phyloP scores from a whole-genome alignment of 768 basidiomycete species.

The Thelephora ganbajun region DNA sequence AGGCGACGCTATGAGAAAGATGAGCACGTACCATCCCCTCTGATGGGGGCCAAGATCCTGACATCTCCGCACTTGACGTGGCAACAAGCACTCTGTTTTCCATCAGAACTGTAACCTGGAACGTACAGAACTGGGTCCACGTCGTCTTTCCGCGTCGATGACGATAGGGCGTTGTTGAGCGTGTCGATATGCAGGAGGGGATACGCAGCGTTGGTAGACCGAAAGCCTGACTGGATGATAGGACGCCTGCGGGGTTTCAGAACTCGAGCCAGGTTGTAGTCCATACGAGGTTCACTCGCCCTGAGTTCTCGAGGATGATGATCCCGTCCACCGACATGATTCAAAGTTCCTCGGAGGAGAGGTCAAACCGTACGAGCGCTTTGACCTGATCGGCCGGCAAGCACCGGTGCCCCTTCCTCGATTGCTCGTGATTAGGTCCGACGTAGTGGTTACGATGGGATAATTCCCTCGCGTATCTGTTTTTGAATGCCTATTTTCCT shows the following conservation, averaged over 20 bases:
- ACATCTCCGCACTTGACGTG: constrained; percentile 69
- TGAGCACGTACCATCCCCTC: constrained; percentile 61
- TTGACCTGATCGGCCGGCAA: no score
- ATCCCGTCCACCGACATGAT: constrained; percentile 70
- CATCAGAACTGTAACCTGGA: constrained; percentile 28
- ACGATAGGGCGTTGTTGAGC: constrained; percentile 57
- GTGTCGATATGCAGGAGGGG: constrained; percentile 81
- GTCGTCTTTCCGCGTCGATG: constrained; percentile 34
- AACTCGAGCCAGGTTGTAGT: neutral
- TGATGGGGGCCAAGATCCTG: constrained; percentile 66
- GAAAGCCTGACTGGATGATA: constrained; percentile 85
- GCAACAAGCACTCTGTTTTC: constrained; percentile 60
- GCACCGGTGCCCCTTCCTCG: no score
- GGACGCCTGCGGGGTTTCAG: constrained; percentile 21
- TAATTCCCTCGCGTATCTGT: no score
- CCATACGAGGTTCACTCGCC: constrained; percentile 30
- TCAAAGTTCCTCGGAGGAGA: no score
- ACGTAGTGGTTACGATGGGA: no score
- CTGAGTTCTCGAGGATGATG: constrained; percentile 62
- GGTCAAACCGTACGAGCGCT: no score
- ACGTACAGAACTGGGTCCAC: constrained; percentile 71
- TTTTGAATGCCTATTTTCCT: no score
- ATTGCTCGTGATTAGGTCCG: no score
- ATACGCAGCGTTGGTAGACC: constrained; percentile 61
- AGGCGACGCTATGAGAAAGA: neutral